A percentile compares a stretch with the other conserved stretches of the same genome.
phyloP scores from a whole-genome alignment of 1,139 yeast genomes.

The Zygosaccharomyces pseudobailii region DNA sequence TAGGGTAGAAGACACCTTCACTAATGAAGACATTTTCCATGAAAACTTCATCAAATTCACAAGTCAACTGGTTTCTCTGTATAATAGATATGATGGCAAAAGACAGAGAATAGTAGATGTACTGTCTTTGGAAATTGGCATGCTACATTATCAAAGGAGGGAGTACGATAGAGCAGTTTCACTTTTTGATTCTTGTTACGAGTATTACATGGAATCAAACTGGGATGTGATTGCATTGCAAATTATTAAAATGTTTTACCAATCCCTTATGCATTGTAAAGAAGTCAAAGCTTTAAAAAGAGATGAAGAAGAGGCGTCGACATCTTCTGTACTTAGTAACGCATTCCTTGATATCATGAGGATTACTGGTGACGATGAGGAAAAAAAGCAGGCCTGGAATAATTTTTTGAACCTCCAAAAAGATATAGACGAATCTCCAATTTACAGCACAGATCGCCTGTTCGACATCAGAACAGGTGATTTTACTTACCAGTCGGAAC shows the following conservation, averaged over 20 bases:
- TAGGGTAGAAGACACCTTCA: constrained; percentile 24
- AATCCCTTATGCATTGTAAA: constrained; percentile 50
- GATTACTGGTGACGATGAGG: constrained; percentile 14
- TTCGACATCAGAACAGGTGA: constrained; percentile 15
- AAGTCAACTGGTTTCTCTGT: constrained; percentile 20
- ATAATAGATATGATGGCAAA: constrained; percentile 19
- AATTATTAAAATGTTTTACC: constrained; percentile 60
- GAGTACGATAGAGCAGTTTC: constrained; percentile 58
- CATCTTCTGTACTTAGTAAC: constrained; percentile 26
- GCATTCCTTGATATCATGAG: constrained; percentile 29
- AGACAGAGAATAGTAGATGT: constrained; percentile 62
- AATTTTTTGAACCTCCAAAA: constrained; percentile 22
- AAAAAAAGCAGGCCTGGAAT: constrained; percentile 27
- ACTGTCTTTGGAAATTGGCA: constrained; percentile 76
- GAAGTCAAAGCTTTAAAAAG: constrained; percentile 19
- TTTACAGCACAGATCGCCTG: constrained; percentile 25
- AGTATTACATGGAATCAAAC: constrained; percentile 59
- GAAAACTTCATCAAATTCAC: constrained; percentile 25
- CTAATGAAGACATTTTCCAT: constrained; percentile 33
- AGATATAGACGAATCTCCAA: constrained; percentile 13
- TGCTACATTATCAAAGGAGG: constrained; percentile 55
- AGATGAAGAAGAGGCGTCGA: constrained; percentile 28
- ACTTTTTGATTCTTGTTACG: constrained; percentile 63
- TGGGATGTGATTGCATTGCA: constrained; percentile 72
- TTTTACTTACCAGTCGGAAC: constrained; percentile 8